Evolutionary conservation across 805 yeast genomes (phyloP).

Genomic region (Pichia ethanolica): DNA sequence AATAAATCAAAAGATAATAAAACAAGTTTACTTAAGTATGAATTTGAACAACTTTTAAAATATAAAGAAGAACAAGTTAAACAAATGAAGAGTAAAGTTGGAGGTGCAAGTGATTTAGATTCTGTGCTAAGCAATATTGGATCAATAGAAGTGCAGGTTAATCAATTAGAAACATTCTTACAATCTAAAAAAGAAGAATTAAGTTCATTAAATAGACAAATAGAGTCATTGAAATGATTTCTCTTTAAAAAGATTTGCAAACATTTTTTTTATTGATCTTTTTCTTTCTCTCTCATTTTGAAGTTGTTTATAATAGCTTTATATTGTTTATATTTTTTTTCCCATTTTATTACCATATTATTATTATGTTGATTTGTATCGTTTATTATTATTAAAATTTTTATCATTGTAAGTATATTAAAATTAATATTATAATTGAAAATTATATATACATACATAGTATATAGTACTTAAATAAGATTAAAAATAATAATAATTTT

Average conservation of each 20-base stretch:
- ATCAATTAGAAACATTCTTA: conserved; percentile 62
- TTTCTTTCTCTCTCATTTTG: neutral
- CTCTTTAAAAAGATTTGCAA: too few relatives aligned
- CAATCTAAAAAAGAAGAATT: conserved; percentile 55
- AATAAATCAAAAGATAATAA: conserved; percentile 24
- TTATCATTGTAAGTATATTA: too few relatives aligned
- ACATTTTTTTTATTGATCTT: neutral
- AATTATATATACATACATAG: too few relatives aligned
- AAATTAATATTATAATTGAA: too few relatives aligned
- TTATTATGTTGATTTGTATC: too few relatives aligned
- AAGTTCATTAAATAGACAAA: conserved; percentile 36
- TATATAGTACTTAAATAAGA: too few relatives aligned
- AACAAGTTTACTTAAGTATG: conserved; percentile 38
- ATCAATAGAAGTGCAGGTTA: conserved; percentile 70
- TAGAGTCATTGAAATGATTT: conserved; percentile 15
- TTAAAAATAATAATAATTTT: neutral
- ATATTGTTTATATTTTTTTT: neutral
- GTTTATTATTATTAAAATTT: too few relatives aligned
- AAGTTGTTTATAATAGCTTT: neutral
- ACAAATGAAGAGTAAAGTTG: conserved; percentile 26
- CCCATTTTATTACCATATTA: too few relatives aligned
- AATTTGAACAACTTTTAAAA: conserved; percentile 73
- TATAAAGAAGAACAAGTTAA: conserved; percentile 61
- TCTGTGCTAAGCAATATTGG: conserved; percentile 57
- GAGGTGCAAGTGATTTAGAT: conserved; percentile 30